Evolutionary conservation across 805 yeast species (phyloP).

Genomic region (Yarrowia bubula): DNA sequence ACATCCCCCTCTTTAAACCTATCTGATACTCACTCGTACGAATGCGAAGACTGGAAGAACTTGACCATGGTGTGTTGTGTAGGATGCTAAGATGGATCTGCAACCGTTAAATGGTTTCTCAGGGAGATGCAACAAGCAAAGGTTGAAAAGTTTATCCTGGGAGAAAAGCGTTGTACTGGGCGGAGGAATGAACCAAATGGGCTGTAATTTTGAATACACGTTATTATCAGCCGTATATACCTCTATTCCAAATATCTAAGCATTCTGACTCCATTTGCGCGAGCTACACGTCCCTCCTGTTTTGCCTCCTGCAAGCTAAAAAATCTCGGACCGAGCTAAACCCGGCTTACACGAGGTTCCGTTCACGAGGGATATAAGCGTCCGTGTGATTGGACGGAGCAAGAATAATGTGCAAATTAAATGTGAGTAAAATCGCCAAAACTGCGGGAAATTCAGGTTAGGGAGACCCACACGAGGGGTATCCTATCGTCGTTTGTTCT

Average conservation of each 20-base stretch:
- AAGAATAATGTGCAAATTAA: background rate
- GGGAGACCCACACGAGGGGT: background rate
- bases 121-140: no score
- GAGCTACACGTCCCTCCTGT: no score
- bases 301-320: background rate
- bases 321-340: conserved; percentile 13
- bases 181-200: background rate
- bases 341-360: conserved; percentile 15
- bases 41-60: conserved; percentile 54
- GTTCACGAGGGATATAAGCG: conserved; percentile 9
- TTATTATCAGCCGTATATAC: fast-evolving
- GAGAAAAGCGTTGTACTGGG: background rate
- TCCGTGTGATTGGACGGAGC: background rate
- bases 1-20: background rate
- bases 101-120: background rate
- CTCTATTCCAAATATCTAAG: background rate
- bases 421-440: no score
- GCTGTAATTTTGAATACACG: background rate
- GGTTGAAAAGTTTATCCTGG: background rate
- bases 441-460: background rate
- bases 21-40: conserved; percentile 46
- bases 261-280: no score
- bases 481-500: background rate
- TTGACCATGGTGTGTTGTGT: conserved; percentile 53
- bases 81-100: conserved; percentile 11